phyloP scores from a whole-genome alignment of 2,329 filamentous ascomycete genomes.

The Cladosporium sp. region DNA sequence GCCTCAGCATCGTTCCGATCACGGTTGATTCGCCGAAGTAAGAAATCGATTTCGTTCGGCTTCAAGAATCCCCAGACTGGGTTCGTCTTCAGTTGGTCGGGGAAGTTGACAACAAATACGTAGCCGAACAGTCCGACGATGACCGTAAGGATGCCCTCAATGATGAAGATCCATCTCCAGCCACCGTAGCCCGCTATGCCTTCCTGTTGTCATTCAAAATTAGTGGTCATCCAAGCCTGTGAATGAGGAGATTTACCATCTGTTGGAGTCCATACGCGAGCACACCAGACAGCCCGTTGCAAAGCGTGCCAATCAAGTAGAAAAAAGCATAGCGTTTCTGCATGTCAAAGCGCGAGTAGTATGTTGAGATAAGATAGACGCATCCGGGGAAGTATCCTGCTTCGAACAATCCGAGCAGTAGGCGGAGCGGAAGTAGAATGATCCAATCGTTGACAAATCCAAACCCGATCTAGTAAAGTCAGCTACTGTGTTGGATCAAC shows the following conservation, averaged over 20 bases:
- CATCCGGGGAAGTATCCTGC: constrained; percentile 51
- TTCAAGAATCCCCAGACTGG: constrained; percentile 39
- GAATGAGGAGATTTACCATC: constrained; percentile 22
- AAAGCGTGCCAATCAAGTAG: constrained; percentile 47
- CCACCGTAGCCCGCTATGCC: constrained; percentile 20
- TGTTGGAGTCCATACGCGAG: constrained; percentile 33
- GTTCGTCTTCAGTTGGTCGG: constrained; percentile 16
- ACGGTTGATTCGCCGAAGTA: constrained; percentile 13
- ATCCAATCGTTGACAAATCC: constrained; percentile 55
- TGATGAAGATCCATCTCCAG: constrained; percentile 48
- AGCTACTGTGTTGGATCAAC: no score
- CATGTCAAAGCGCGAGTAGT: constrained; percentile 18
- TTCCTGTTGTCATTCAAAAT: constrained; percentile 1
- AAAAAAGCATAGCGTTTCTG: constrained; percentile 35
- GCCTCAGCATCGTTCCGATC: constrained; percentile 13
- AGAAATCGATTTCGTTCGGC: constrained; percentile 13
- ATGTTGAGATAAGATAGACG: constrained; percentile 67
- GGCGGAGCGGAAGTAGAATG: constrained; percentile 52
- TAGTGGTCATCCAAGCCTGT: background rate
- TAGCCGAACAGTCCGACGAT: constrained; percentile 7
- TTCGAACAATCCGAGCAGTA: constrained; percentile 61
- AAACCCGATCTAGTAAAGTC: constrained; percentile 37
- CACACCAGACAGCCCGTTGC: constrained; percentile 46
- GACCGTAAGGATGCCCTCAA: constrained; percentile 26
- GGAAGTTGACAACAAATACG: constrained; percentile 15